Evolutionary conservation across 225 moss, liverwort and hornwort species (phyloP), one percentile per base, ranked within the genome.

Genomic region (Bryum argenteum): DNA sequence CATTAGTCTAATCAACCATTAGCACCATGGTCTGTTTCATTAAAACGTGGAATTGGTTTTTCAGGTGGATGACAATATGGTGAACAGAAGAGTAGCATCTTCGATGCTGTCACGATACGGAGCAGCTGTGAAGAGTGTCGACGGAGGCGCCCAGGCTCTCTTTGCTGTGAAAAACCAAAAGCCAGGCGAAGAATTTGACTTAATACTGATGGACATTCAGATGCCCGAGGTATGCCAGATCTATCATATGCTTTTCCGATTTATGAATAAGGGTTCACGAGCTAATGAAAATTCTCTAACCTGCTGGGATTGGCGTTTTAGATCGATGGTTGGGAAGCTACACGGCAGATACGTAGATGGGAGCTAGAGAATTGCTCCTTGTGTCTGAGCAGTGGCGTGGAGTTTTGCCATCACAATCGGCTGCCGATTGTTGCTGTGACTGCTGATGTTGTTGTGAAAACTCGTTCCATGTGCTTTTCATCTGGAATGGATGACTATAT

Each of bases 181-280:
- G 69, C 47, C 74, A 70, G 84, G 84, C 10, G 65, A 67, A 43
- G 80, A 83, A 54, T 87, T 87, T 47, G 90, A 93, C 65, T 77
- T 93, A 39, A 71, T 93, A 10, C 70, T 90, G 60, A 93, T 93
- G 93, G 90, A 93, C 52, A 90, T 93, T 64, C 93, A 93, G 67
- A 93, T 93, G 93, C 89, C 93, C 1, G 89, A 93, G 92, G 92
- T 88, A 57, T 37, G n/a, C n/a, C n/a, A n/a, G n/a, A n/a, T n/a
- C n/a, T 39, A 10, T 57, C n/a, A 47, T 39, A 41, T 22, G 19
- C 19, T 15, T 38, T 63, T 52, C 11, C 51, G 65, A n/a, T n/a
- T n/a, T n/a, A n/a, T n/a, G n/a, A n/a, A n/a, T n/a, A n/a, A n/a
- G n/a, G n/a, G n/a, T n/a, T n/a, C n/a, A n/a, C n/a, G n/a, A n/a